These are phyloP conservation scores for Simmondsia chinensis DNA, from an alignment of 148 eudicot species.

Conservation along the genomic window DNA sequence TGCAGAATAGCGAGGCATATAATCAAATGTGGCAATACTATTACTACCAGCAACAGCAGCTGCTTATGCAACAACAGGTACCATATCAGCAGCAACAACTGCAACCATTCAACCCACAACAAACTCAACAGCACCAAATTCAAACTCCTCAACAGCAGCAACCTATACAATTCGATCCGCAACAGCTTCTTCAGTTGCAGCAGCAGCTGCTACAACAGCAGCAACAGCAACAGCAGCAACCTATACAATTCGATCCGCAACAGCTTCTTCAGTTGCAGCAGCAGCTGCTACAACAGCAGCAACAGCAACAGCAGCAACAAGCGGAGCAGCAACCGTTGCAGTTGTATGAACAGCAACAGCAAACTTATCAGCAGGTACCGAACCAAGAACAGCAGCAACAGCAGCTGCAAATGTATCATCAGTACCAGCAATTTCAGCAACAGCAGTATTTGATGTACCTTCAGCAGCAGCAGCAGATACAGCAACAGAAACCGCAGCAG, in stretches of 20 bases:
- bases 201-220: background rate
- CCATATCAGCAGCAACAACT: constrained; percentile 24
- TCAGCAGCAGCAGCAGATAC: constrained; percentile 38
- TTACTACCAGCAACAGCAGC: constrained; percentile 36
- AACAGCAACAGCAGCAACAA: constrained; percentile 9
- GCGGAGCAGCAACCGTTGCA: constrained; percentile 4
- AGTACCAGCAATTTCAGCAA: constrained; percentile 27
- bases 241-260: constrained; percentile 4
- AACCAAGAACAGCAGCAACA: constrained; percentile 6
- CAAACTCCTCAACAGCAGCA: constrained; percentile 12
- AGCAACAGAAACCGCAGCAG: constrained; percentile 18
- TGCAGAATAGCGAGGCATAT: constrained; percentile 29
- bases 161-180: background rate
- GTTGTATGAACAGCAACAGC: constrained; percentile 18
- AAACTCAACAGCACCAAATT: constrained; percentile 19
- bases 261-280: constrained; percentile 16
- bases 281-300: constrained; percentile 14
- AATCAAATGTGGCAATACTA: constrained; percentile 54
- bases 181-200: constrained; percentile 3
- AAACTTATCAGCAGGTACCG: constrained; percentile 12
- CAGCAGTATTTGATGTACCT: constrained; percentile 28
- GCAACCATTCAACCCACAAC: constrained; percentile 12
- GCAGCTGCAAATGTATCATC: background rate
- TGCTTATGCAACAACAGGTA: constrained; percentile 32
- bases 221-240: constrained; percentile 12